Evolutionary conservation across 306 rosid species (phyloP), one percentile per base, ranked within the genome.

Genomic region (Fragaria nilgerrensis): DNA sequence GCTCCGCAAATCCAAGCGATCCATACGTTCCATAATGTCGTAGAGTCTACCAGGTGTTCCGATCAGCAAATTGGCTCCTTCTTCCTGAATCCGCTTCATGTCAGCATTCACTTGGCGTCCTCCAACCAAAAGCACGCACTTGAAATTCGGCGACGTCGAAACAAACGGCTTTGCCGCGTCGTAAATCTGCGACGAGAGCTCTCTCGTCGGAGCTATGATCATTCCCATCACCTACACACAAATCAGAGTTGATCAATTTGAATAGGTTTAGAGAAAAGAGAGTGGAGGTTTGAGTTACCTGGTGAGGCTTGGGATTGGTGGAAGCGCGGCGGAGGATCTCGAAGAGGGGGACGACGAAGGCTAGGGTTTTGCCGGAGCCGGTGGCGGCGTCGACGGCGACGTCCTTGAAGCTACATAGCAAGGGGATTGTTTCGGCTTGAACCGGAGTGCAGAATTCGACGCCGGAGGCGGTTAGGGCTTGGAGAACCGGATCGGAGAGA

Each of bases 371-470:
- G 0, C 98, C 97, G 0, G 97, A 92, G 81, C 98, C 97, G 14
- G 98, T 90, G 84, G 98, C 96, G 75, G 98, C 96, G 73, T 92
- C 98, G 53, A 95, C 97, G 16, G 97, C 86, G 9, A 94, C 98
- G 77, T 92, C 97, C 73, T 89, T 92, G 91, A 77, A 91, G 36
- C 53, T 48, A 15, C 53, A 48, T 48, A 48, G 53, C 19, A 15
- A 48, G 5, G 53, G 53, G 53, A 48, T 49, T 49, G 50, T 45
- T 36, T 36, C 90, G 73, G 96, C 97, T 87, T 95, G 97, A 59
- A 95, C 97, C 25, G 98, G 98, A 1, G 98, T 90, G 85, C 98
- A 95, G 87, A 92, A 89, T 23, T 89, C 81, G 83, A 95, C 90
- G 27, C 88, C 90, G 1, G 84, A 84, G 34, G 70, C 62, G 0